Evolutionary conservation across 495 filamentous ascomycete species (phyloP), one percentile per base, ranked within the genome.

Genomic region (Trichoderma gamsii): DNA sequence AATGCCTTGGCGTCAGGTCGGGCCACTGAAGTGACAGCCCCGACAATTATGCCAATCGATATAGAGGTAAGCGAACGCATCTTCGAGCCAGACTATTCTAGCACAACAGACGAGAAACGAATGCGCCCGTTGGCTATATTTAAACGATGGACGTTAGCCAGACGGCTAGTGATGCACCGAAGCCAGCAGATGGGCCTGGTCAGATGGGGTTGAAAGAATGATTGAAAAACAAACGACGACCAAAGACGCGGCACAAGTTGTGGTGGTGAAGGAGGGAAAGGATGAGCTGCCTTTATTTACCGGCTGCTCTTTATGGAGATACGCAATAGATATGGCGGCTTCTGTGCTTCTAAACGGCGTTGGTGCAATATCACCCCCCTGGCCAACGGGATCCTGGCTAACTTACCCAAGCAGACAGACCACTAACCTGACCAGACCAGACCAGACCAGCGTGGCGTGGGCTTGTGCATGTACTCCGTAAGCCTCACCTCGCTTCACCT

Each of bases 401-500:
- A 59, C 18, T 3, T 59, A 61, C 56, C 16, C 12, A 21, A 5
- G 9, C 4, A 32, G 56, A 11, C 25, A 61, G 56, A 32, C 56
- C 56, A 32, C 27, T 61, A 21, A 29, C 29, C 29, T 1, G 29
- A 29, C 29, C 35, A 38, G 35, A 38, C 35, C 35, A 38, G 35
- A 38, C 35, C 35, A 38, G 35, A 49, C 44, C 13, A 49, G 18
- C 56, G 56, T 61, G 56, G 56, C 56, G 25, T 32, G 56, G 16
- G 56, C 56, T 12, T 61, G 44, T 12, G 44, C 13, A n/a, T 49
- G 35, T 38, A 38, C 35, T 38, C 35, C 35, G 56, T 61, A 61
- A 61, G 56, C 16, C 56, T 61, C 56, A 61, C 56, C 56, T 61
- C 27, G 13, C 56, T 32, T 61, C 56, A 61, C 56, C 56, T 61